Conservation (phyloP, 768 basidiomycete genomes). For the Boletus coccyginus region DNA sequence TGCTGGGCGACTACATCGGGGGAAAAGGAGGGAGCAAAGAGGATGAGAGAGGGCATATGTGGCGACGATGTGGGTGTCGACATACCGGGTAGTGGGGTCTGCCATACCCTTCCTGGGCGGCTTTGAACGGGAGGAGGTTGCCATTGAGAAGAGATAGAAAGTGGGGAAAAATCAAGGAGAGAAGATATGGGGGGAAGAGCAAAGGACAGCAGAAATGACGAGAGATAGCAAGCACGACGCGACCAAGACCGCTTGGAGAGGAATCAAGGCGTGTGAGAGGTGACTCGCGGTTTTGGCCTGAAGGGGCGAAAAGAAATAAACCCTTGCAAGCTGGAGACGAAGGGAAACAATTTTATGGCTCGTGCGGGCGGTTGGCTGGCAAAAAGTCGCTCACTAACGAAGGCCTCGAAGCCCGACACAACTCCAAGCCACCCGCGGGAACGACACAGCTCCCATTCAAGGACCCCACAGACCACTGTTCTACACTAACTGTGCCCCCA, state of each 20-base stretch:
- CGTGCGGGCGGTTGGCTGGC: constrained; percentile 27
- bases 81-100: constrained; percentile 53
- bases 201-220: constrained; percentile 34
- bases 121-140: constrained; percentile 62
- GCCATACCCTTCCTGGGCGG: constrained; percentile 58
- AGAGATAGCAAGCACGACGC: constrained; percentile 36
- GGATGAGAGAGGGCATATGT: constrained; percentile 13
- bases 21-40: constrained; percentile 4
- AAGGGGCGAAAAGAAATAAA: constrained; percentile 15
- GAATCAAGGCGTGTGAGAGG: constrained; percentile 16
- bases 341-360: constrained; percentile 28
- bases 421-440: constrained; percentile 30
- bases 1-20: constrained; percentile 42
- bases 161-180: constrained; percentile 31
- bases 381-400: constrained; percentile 29
- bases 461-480: constrained; percentile 22
- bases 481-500: neutral
- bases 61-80: constrained; percentile 22
- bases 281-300: constrained; percentile 20
- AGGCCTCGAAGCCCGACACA: constrained; percentile 28
- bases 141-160: constrained; percentile 43
- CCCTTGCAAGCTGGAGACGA: constrained; percentile 26
- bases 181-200: constrained; percentile 21
- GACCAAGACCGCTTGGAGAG: constrained; percentile 27
- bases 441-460: constrained; percentile 24